Base-by-base conservation (phyloP, 2,329 filamentous ascomycete species). In the Arthrobotrys sphaeroides region DNA sequence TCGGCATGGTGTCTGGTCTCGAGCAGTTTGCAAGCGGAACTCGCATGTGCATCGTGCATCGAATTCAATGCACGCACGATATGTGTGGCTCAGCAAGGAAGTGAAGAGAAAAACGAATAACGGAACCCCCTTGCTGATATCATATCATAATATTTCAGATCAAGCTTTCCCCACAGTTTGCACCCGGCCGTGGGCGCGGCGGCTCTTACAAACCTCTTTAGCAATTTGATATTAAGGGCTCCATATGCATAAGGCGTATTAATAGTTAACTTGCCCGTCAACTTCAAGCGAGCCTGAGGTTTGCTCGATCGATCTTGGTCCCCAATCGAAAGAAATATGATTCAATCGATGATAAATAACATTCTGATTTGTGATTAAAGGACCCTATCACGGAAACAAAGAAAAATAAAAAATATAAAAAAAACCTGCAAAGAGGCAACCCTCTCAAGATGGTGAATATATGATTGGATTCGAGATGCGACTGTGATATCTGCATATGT, bases 11-110 rank as follows among this genome's bases (percentile, higher is more conserved):
- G 6, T 2, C 26, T 51, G 24, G n/a, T n/a, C n/a, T 51, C 12
- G 13, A 36, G 6, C 7, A 51, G 7, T n/a, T 53, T 40, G 7
- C 36, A 20, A 42, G 33, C 45, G 45, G 45, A 26, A 53, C 40
- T 61, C 53, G 42, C 66, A 70, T 70, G 45, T 62, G 66, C 66
- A 62, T 70, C 60, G 51, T 55, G 51, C 51, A 55, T 55, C 18
- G 22, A 55, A n/a, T n/a, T 60, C 20, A 60, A 68, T 68, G 64
- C 64, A 68, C 42, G 51, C 13, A 49, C 51, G 64, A 68, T 59
- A 38, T n/a, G n/a, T 59, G 28, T 51, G 42, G 43, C 49, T 38
- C 49, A 55, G n/a, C n/a, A n/a, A n/a, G n/a, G n/a, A n/a, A n/a
- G n/a, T n/a, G n/a, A n/a, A n/a, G n/a, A n/a, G n/a, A n/a, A n/a